A percentile compares a stretch with the other conserved stretches of the same genome.
These are phyloP conservation scores for Tetracladium marchalianum DNA, from an alignment of 495 filamentous ascomycete genomes.

Conservation along the genomic window DNA sequence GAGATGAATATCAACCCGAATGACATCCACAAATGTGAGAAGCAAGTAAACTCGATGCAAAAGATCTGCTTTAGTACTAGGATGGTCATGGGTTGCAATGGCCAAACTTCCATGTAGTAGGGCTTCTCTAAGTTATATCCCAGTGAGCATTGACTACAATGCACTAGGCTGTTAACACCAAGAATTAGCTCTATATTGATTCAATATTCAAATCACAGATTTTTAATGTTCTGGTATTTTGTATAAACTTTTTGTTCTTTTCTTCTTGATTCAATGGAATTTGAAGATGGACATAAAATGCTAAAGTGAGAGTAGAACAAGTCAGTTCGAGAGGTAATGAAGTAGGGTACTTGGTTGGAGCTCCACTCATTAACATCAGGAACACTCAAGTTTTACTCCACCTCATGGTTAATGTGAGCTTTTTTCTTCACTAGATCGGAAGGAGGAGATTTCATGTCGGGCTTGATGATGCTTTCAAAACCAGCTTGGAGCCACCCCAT, in stretches of 20 bases:
- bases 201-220: constrained; percentile 7
- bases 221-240: constrained; percentile 8
- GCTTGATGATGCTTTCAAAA: constrained; percentile 17
- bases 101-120: constrained; percentile 1
- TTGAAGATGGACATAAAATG: constrained; percentile 5
- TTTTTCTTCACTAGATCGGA: constrained; percentile 15
- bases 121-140: constrained; percentile 6
- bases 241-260: too few species aligned
- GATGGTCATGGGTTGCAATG: constrained; percentile 6
- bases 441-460: constrained; percentile 13
- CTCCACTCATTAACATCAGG: constrained; percentile 10
- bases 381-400: constrained; percentile 14
- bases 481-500: constrained; percentile 14
- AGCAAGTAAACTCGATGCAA: constrained; percentile 17
- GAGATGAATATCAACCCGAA: constrained; percentile 19
- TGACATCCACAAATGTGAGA: constrained; percentile 17
- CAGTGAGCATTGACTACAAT: constrained; percentile 4
- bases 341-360: constrained; percentile 16
- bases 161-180: not conserved
- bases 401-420: constrained; percentile 5
- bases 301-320: constrained; percentile 14
- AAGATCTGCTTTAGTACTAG: constrained; percentile 8
- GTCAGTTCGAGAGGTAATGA: constrained; percentile 14
- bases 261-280: constrained; percentile 11
- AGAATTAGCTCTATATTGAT: constrained; percentile 7